A percentile compares a stretch with the other conserved stretches of the same genome.
Conservation (phyloP, 306 rosid species). For the Casuarina equisetifolia region DNA sequence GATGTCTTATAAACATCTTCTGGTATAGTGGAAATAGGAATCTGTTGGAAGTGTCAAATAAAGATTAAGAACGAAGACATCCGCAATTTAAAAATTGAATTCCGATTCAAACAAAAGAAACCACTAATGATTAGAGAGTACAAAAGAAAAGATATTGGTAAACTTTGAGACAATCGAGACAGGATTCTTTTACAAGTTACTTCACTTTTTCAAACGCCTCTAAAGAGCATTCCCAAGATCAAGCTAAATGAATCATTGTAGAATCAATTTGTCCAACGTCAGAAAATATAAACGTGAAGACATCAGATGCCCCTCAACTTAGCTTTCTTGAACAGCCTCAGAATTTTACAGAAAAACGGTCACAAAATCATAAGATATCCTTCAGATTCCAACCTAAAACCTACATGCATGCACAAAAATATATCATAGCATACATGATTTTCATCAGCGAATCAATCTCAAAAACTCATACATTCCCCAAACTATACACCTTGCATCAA, state of each 20-base stretch:
- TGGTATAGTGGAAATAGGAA: constrained; percentile 64
- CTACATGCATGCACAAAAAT: constrained; percentile 18
- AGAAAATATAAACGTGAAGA: background rate
- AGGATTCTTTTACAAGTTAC: background rate
- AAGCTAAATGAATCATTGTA: background rate
- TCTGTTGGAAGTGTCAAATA: constrained; percentile 35
- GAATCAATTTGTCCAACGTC: background rate
- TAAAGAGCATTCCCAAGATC: background rate
- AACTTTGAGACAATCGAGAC: background rate
- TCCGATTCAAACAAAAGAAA: background rate
- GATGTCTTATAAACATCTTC: constrained; percentile 58
- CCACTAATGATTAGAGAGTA: background rate
- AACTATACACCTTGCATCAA: background rate
- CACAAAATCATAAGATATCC: background rate
- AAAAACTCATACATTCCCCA: background rate
- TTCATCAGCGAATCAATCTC: constrained; percentile 7
- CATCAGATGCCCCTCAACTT: background rate
- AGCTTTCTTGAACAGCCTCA: background rate
- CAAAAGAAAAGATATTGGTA: background rate
- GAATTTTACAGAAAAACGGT: background rate
- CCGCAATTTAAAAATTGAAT: background rate
- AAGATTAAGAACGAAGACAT: constrained; percentile 10
- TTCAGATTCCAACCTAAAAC: background rate
- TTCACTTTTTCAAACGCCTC: too few relatives aligned
- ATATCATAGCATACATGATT: constrained; percentile 3